A percentile compares a stretch with the other conserved stretches of the same genome.
Evolutionary conservation across 768 basidiomycete species (phyloP).

Genomic region (Kwoniella sp.): DNA sequence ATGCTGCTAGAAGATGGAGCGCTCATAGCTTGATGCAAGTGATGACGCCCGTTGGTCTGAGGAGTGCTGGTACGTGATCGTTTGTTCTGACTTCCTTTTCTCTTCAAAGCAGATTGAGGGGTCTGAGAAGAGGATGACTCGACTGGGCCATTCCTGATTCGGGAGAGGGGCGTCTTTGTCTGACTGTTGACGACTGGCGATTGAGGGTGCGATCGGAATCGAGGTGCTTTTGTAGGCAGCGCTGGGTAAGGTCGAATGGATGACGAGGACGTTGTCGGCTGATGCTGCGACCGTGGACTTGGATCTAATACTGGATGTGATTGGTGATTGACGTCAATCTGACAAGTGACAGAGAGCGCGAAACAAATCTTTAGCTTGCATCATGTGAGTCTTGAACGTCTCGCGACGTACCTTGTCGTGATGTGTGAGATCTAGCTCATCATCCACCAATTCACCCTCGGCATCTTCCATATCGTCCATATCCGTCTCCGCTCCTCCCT

Average conservation of each 20-base stretch:
- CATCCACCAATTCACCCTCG: constrained; percentile 36
- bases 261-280: background rate
- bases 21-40: background rate
- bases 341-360: background rate
- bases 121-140: background rate
- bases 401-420: constrained; percentile 3
- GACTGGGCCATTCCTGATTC: background rate
- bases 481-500: constrained; percentile 5
- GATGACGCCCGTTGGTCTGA: background rate
- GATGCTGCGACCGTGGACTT: background rate
- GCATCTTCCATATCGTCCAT: constrained; percentile 35
- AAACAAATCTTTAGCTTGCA: no score
- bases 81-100: constrained; percentile 1
- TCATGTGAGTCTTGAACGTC: no score
- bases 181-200: background rate
- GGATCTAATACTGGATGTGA: background rate
- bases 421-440: constrained; percentile 24
- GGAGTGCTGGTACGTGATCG: constrained; percentile 3
- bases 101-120: constrained; percentile 8
- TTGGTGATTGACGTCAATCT: background rate
- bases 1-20: background rate
- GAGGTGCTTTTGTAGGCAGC: constrained; percentile 6
- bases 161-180: background rate
- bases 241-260: background rate
- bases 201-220: background rate